Conservation (phyloP, 2,329 filamentous ascomycete genomes). For the Parafenestella ontariensis region DNA sequence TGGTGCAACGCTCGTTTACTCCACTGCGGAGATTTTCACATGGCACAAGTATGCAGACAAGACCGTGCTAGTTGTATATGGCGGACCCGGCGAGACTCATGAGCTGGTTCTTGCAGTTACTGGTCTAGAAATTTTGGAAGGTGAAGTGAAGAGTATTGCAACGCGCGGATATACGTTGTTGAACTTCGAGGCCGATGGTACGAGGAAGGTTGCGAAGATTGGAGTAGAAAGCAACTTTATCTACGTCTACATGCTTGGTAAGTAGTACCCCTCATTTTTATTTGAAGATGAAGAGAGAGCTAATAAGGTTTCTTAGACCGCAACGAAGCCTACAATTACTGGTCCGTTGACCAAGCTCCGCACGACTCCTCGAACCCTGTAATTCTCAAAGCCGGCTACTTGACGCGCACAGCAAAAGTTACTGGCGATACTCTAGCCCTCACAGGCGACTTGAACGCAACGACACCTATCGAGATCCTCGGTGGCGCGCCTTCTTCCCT, state of each 20-base stretch:
- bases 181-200: conserved; percentile 63
- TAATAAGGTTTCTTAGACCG: conserved; percentile 57
- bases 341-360: conserved; percentile 62
- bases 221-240: conserved; percentile 51
- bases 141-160: conserved; percentile 48
- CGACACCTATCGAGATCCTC: conserved; percentile 72
- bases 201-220: conserved; percentile 61
- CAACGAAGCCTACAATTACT: conserved; percentile 72
- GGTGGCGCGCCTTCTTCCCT: conserved; percentile 62
- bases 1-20: conserved; percentile 67
- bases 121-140: conserved; percentile 50
- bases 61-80: conserved; percentile 70
- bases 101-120: conserved; percentile 62
- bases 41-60: conserved; percentile 69
- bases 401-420: conserved; percentile 67
- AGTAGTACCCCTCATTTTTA: conserved; percentile 29
- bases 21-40: conserved; percentile 71
- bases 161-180: conserved; percentile 56
- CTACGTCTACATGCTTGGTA: conserved; percentile 64
- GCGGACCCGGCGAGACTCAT: conserved; percentile 66
- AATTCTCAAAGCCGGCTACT: conserved; percentile 69
- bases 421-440: conserved; percentile 65
- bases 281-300: conserved; percentile 13
- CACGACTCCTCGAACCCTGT: conserved; percentile 50
- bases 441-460: conserved; percentile 75